phyloP scores from a whole-genome alignment of 768 basidiomycete genomes.

The Mrakia blollopis region DNA sequence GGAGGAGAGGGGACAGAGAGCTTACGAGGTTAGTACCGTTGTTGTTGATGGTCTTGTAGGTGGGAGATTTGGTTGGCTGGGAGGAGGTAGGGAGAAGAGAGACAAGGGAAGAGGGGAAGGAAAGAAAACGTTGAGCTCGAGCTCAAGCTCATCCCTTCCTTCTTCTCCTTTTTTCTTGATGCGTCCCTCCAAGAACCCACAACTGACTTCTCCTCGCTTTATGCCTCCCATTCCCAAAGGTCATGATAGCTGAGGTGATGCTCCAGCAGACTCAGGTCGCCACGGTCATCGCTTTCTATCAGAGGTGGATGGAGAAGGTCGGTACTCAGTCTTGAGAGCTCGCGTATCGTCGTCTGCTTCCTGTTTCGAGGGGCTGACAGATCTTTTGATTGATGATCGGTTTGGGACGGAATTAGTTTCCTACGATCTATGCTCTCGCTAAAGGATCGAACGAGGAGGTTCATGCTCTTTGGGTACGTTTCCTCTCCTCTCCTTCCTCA shows the following conservation, averaged over 20 bases:
- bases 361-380: not conserved
- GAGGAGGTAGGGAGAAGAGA: not conserved
- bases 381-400: no score
- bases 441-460: conserved; percentile 21
- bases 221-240: not conserved
- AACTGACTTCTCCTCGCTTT: not conserved
- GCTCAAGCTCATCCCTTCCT: not conserved
- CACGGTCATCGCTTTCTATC: conserved; percentile 28
- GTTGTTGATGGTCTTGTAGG: not conserved
- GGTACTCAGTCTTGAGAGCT: not conserved
- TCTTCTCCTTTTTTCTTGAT: not conserved
- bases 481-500: not conserved
- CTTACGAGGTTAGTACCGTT: conserved; percentile 31
- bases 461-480: conserved; percentile 25
- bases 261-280: conserved; percentile 34
- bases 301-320: conserved; percentile 30
- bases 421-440: conserved; percentile 19
- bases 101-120: not conserved
- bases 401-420: no score
- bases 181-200: not conserved
- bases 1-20: conserved; percentile 19
- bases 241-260: conserved; percentile 32
- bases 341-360: no score
- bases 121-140: not conserved
- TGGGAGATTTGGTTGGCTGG: not conserved